These are phyloP conservation scores for Medicago truncatula DNA, from an alignment of 306 rosid genomes.

Conservation along the genomic window MtrunA17r5.0-ANR NC_053046.1:30372001-30372500, in stretches of 20 bases:
- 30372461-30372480: slow-evolving; percentile 67
- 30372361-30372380: too few relatives aligned
- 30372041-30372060: not conserved
- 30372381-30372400: not conserved
- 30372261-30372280: not conserved
- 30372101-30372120: not conserved
- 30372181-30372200: not conserved
- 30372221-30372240: slow-evolving; percentile 1
- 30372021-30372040: not conserved
- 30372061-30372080: not conserved
- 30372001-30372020: not conserved
- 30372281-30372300: not conserved
- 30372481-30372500: slow-evolving; percentile 71
- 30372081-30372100: not conserved
- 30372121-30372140: not conserved
- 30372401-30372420: slow-evolving; percentile 22
- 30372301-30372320: not conserved
- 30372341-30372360: too few relatives aligned
- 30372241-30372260: not conserved
- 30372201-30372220: not conserved
- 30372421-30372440: slow-evolving; percentile 3
- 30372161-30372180: not conserved
- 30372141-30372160: not conserved
- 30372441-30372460: slow-evolving; percentile 71
- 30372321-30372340: not conserved